A percentile compares a stretch with the other conserved stretches of the same genome.
These are phyloP conservation scores for Paramecium bursaria DNA, from an alignment of 73 alveolate species.

Conservation along the genomic window DNA sequence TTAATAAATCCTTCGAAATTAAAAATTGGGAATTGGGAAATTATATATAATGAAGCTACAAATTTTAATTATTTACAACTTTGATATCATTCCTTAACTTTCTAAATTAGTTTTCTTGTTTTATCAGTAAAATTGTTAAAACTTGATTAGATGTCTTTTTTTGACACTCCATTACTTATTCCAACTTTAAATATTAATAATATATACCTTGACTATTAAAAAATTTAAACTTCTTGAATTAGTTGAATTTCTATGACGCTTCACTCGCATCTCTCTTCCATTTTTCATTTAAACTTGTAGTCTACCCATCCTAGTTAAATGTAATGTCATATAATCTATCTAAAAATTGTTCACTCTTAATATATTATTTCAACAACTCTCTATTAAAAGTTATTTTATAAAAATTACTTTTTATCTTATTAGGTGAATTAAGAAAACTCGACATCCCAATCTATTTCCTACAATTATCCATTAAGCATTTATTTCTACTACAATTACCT, in stretches of 20 bases:
- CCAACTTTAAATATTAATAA: neutral
- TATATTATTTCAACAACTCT: constrained; percentile 16
- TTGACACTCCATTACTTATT: neutral
- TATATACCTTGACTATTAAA: constrained; percentile 19
- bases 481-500: constrained; percentile 20
- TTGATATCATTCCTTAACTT: neutral
- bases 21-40: constrained; percentile 35
- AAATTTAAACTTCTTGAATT: constrained; percentile 45
- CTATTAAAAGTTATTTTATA: neutral
- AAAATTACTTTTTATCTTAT: constrained; percentile 54
- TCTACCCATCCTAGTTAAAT: neutral
- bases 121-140: constrained; percentile 39
- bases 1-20: constrained; percentile 3
- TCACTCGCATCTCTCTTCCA: constrained; percentile 44
- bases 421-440: constrained; percentile 33
- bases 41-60: constrained; percentile 44
- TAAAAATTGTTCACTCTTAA: constrained; percentile 59
- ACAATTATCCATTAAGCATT: neutral
- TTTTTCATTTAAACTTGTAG: constrained; percentile 50
- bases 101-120: constrained; percentile 9
- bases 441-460: constrained; percentile 31
- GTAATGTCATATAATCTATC: constrained; percentile 58
- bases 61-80: neutral
- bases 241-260: constrained; percentile 39
- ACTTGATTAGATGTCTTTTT: constrained; percentile 8